Percentiles rank a stretch among this genome's conserved stretches.
Evolutionary conservation across 345 rosid genomes (phyloP).

Genomic region (Linum lewisii): DNA sequence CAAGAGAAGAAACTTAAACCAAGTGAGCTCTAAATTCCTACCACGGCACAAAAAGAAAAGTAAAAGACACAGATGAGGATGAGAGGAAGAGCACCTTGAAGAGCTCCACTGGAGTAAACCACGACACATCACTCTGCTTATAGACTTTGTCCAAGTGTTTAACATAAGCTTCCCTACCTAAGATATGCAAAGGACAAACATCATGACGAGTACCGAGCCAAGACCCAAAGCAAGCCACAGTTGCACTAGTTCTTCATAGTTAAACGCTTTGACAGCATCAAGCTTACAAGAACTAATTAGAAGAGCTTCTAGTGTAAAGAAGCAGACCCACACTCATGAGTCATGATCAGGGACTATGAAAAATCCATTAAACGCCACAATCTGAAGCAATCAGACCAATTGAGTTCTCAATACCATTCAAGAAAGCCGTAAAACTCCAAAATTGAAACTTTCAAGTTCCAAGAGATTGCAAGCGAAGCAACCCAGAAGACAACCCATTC

Average conservation of each 20-base stretch:
- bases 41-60: constrained; percentile 9
- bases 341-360: neutral
- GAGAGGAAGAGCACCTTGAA: constrained; percentile 55
- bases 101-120: constrained; percentile 99
- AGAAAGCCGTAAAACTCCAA: too few species aligned
- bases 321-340: neutral
- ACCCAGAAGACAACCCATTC: too few species aligned
- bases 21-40: neutral
- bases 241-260: neutral
- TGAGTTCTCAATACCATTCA: neutral
- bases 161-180: constrained; percentile 85
- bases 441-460: too few species aligned
- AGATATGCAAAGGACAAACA: constrained; percentile 5
- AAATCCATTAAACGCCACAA: neutral
- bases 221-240: too few species aligned
- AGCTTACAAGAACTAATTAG: too few species aligned
- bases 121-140: constrained; percentile 77
- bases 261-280: neutral
- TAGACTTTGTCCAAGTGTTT: constrained; percentile 74
- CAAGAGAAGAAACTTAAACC: neutral
- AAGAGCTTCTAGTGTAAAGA: neutral
- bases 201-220: neutral
- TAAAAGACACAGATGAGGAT: constrained; percentile 1
- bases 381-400: neutral
- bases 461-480: too few species aligned